These are phyloP conservation scores for Emmonsia crescens DNA, from an alignment of 2,329 filamentous ascomycete species.

Conservation along the genomic window DNA sequence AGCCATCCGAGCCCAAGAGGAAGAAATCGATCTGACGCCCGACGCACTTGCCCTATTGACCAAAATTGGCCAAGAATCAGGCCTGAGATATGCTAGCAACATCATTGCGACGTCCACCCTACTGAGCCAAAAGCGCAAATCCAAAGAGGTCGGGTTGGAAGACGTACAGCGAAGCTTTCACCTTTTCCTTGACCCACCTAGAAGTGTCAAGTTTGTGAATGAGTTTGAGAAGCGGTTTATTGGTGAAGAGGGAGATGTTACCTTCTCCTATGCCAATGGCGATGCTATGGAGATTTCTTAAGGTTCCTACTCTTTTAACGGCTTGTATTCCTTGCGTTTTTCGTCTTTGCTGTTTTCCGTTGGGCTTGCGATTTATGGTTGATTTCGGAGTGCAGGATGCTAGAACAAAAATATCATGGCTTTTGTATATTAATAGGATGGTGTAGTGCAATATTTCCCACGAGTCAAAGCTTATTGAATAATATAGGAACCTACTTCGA, in stretches of 20 bases:
- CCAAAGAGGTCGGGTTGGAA: slow-evolving; percentile 70
- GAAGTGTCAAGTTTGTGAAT: slow-evolving; percentile 81
- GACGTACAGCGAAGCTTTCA: slow-evolving; percentile 91
- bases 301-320: slow-evolving; percentile 8
- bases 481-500: background rate
- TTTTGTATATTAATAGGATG: slow-evolving; percentile 1
- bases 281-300: slow-evolving; percentile 62
- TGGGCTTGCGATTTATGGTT: background rate
- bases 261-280: slow-evolving; percentile 48
- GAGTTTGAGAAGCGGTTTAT: slow-evolving; percentile 91
- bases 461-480: background rate
- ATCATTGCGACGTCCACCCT: slow-evolving; percentile 91
- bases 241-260: slow-evolving; percentile 71
- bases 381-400: background rate
- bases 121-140: slow-evolving; percentile 71
- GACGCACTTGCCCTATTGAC: slow-evolving; percentile 87
- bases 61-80: slow-evolving; percentile 89
- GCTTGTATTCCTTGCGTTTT: background rate
- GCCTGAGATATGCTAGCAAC: slow-evolving; percentile 92
- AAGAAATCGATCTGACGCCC: slow-evolving; percentile 83
- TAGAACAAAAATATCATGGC: background rate
- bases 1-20: slow-evolving; percentile 83
- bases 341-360: background rate
- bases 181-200: slow-evolving; percentile 80
- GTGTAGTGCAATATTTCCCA: background rate